Percentiles rank a stretch among this genome's conserved stretches.
phyloP scores from a whole-genome alignment of 768 basidiomycete genomes.

The Asterophora parasitica region DNA sequence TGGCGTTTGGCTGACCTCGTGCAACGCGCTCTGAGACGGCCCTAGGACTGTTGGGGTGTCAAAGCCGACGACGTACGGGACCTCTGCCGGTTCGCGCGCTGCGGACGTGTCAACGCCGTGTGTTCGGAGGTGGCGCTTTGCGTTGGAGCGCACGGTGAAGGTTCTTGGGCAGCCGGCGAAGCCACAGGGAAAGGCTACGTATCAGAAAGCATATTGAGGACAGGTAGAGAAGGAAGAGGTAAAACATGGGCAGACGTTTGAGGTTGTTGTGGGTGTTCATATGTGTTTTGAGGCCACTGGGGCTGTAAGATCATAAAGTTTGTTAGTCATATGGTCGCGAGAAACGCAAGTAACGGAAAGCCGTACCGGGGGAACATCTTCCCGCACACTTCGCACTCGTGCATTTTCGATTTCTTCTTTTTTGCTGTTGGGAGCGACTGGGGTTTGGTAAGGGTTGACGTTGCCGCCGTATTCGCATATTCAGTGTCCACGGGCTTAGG shows the following conservation, averaged over 20 bases:
- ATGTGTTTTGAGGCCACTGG: constrained; percentile 52
- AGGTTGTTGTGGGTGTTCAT: constrained; percentile 54
- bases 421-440: constrained; percentile 15
- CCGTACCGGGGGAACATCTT: constrained; percentile 48
- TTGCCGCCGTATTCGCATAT: neutral
- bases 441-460: constrained; percentile 2
- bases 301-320: constrained; percentile 25
- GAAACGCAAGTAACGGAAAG: neutral
- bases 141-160: constrained; percentile 79
- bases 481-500: neutral
- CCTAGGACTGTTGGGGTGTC: constrained; percentile 30
- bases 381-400: constrained; percentile 42
- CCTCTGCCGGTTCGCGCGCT: constrained; percentile 3
- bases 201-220: neutral
- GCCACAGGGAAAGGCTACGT: constrained; percentile 46
- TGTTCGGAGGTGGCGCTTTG: constrained; percentile 73
- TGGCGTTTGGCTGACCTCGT: constrained; percentile 15
- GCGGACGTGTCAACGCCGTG: constrained; percentile 47
- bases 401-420: constrained; percentile 53
- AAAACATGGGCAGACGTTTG: constrained; percentile 36
- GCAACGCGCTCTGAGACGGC: constrained; percentile 7
- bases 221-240: neutral
- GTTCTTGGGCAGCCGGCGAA: constrained; percentile 58
- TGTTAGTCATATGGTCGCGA: neutral
- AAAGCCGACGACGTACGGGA: constrained; percentile 35